These are phyloP conservation scores for Suillus hirtellus DNA, from an alignment of 768 basidiomycete species.

Conservation along the genomic window DNA sequence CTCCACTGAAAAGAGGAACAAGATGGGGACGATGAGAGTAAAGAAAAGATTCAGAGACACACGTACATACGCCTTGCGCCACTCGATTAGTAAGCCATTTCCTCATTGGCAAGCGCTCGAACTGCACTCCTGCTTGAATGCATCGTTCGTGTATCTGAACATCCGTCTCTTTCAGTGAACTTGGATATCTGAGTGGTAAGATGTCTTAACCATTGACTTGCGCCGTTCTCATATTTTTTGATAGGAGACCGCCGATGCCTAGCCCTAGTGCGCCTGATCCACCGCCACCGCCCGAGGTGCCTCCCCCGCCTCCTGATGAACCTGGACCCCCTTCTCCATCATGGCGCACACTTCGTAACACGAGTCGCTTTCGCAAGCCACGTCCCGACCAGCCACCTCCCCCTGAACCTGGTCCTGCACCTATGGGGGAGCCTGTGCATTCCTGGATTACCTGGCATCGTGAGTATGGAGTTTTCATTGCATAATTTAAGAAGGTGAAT, in stretches of 20 bases:
- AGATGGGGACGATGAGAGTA: too few relatives aligned
- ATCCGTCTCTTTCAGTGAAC: constrained; percentile 49
- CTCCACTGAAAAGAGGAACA: too few relatives aligned
- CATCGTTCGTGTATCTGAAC: background rate
- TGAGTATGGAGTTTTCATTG: constrained; percentile 38
- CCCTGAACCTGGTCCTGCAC: constrained; percentile 29
- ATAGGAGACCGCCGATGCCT: constrained; percentile 45
- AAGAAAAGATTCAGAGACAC: too few relatives aligned
- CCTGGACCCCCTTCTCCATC: constrained; percentile 50
- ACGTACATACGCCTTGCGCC: too few relatives aligned
- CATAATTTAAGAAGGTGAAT: constrained; percentile 1
- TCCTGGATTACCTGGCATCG: constrained; percentile 73
- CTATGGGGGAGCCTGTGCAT: constrained; percentile 40
- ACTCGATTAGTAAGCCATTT: too few relatives aligned
- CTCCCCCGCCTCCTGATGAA: constrained; percentile 45
- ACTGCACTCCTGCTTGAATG: background rate
- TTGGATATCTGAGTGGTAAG: constrained; percentile 75
- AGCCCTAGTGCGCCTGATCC: constrained; percentile 41
- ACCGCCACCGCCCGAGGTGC: constrained; percentile 44
- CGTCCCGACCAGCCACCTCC: constrained; percentile 25
- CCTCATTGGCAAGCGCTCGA: too few relatives aligned
- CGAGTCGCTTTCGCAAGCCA: constrained; percentile 45
- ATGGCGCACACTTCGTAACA: constrained; percentile 54
- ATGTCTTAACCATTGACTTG: constrained; percentile 5
- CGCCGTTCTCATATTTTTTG: constrained; percentile 7